Base-by-base conservation (phyloP, 2,329 filamentous ascomycete species). In the Verticillium isaacii region DNA sequence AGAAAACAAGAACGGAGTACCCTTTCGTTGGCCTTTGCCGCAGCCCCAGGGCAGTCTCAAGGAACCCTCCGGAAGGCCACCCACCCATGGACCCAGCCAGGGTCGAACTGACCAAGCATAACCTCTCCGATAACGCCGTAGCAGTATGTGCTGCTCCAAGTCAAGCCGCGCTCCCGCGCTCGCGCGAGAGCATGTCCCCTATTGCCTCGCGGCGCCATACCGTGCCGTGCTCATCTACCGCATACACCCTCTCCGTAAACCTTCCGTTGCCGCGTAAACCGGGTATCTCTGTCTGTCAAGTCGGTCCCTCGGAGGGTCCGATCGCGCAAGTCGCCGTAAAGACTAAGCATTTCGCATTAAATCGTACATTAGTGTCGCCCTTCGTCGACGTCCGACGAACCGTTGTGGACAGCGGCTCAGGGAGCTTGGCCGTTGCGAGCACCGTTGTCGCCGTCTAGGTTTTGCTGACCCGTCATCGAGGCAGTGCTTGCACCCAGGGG, bases 401-500 rank as follows among this genome's bases (percentile, higher is more conserved):
- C 8, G 2, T 23, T 3, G 23, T 50, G 45, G 17, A 14, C 12
- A 11, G n/a, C 45, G 19, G 29, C 8, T 50, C 45, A 50, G n/a
- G 45, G 45, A 50, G 45, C 45, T 23, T n/a, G n/a, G 8, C 45
- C 19, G 12, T 12, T 25, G 8, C 23, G 45, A 12, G 45, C n/a
- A n/a, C 45, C 9, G 19, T 19, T 50, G n/a, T n/a, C 45, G 45
- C 45, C n/a, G 19, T n/a, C 45, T 8, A 19, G 19, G 45, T 50
- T 25, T 23, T 8, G 45, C 9, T 12, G 32, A 12, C 56, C 62
- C 25, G 64, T 59, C 64, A 65, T 64, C 2, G 64, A 65, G 15
- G 64, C 64, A 9, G 64, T 65, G 25, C 64, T 65, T 50, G 64
- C 64, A n/a, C 62, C 62, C 11, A 62, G 50, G 2, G 64, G 60